Evolutionary conservation across 2,329 filamentous ascomycete genomes (phyloP), one percentile per base, ranked within the genome.

Genomic region (Graphiopsis chlorocephala): DNA sequence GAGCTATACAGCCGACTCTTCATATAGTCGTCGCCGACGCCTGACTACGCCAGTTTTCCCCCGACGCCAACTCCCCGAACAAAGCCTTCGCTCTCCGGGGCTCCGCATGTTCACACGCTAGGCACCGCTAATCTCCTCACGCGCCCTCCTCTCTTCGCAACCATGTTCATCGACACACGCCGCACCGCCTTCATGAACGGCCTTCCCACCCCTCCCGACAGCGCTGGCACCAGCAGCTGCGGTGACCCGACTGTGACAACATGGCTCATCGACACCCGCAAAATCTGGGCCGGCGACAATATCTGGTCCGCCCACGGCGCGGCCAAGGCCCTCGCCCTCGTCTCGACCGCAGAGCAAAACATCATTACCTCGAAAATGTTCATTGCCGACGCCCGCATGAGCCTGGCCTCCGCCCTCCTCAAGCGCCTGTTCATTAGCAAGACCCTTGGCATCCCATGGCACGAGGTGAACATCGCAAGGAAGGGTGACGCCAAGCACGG

Each of bases 371-470:
- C 70, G 82, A 85, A 73, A 68, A 75, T 77, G 72, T 76, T 76
- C 68, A 71, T 76, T 31, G 69, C 72, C 23, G 91, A 93, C 77
- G 90, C 90, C 61, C 90, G 90, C 74, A 89, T 93, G 84, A 85
- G 85, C 57, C 82, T 94, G 48, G 89, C 79, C 26, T 93, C 90
- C 20, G 85, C 88, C 50, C 83, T 94, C 58, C 81, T 93, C 66
- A 94, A 94, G 79, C 88, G 89, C 63, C 83, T 88, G 70, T 87
- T 85, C 72, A 85, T 93, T 68, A 82, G 85, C 64, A 83, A 84
- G 69, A 82, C 84, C 63, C 81, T 84, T 66, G 77, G 77, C 61
- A 80, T 89, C 23, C 80, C 87, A 12, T 93, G 90, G 90, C 76
- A 79, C 47, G 76, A 82, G 4, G 86, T 88, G 56, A 77, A 72